phyloP scores from a whole-genome alignment of 2,329 filamentous ascomycete species.

The Exophiala bonariae region DNA sequence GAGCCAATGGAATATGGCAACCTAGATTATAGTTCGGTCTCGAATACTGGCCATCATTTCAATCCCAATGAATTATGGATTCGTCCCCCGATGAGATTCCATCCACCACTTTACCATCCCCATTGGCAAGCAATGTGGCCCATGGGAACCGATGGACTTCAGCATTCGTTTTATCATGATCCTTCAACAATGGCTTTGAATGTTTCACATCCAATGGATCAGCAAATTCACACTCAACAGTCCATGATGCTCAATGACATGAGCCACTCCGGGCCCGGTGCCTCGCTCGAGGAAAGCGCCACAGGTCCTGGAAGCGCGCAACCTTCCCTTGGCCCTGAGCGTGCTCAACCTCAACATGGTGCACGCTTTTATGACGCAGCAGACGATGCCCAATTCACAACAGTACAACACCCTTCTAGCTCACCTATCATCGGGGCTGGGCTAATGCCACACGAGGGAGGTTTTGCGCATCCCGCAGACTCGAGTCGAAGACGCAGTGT shows the following conservation, averaged over 20 bases:
- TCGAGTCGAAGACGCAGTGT: constrained; percentile 9
- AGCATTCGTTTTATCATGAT: constrained; percentile 4
- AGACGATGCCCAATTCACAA: background rate
- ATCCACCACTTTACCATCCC: constrained; percentile 17
- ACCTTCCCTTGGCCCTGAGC: background rate
- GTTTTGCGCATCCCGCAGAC: background rate
- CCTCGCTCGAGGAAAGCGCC: background rate
- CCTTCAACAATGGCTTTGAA: background rate
- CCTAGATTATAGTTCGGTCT: constrained; percentile 4
- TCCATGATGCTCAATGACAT: background rate
- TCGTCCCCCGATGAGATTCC: constrained; percentile 13
- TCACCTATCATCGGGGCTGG: constrained; percentile 7
- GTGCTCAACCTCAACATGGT: background rate
- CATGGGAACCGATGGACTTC: constrained; percentile 1
- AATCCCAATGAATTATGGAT: constrained; percentile 10
- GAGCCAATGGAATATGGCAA: constrained; percentile 12
- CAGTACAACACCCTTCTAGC: constrained; percentile 7
- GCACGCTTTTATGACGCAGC: constrained; percentile 6
- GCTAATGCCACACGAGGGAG: background rate
- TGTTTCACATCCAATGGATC: constrained; percentile 1
- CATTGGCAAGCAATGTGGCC: constrained; percentile 12
- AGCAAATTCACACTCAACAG: background rate
- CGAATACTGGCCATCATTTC: constrained; percentile 2
- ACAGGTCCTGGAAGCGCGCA: background rate
- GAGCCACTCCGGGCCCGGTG: background rate